Evolutionary conservation across 768 basidiomycete species (phyloP), one percentile per base, ranked within the genome.

Genomic region (Collybia sordida): DNA sequence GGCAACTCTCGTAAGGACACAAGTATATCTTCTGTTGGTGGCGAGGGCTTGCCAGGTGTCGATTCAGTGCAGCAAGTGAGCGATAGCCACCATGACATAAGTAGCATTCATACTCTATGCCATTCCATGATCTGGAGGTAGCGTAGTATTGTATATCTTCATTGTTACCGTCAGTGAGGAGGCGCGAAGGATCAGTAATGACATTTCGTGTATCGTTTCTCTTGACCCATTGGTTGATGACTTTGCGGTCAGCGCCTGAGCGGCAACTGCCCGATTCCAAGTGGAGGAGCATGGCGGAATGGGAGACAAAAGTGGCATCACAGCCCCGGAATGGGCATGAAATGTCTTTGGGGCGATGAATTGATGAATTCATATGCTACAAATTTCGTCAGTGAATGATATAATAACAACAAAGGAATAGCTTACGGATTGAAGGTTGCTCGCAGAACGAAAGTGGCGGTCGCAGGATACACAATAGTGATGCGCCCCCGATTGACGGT

Each of bases 41-140:
- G 2, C 59, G 67, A 2, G 87, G 82, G 63, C 86, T 87, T 43
- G 73, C 70, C 38, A 88, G 71, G 58, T 89, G 88, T 53, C 76
- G 70, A 57, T 89, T 85, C 43, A 89, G 72, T 6, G 64, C 67
- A 0, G 14, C 9, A 11, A 86, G 72, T 0, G 67, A 57, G 43
- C 56, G 23, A 56, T 75, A 83, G 11, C 43, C 55, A 18, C 45
- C 49, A 60, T 81, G 74, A 61, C 87, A 88, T 21, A 89, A 63
- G 59, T 80, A 80, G 63, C 86, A 89, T 63, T 89, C 85, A 61
- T 72, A 89, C 4, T 54, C 67, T 4, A 0, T 4, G 0, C 75
- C 77, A 50, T 82, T 82, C 72, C 73, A 81, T 1, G 78, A 59
- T 8, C 57, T 53, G 14, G 35, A 31, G 19, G 62, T 69, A 9